phyloP scores from a whole-genome alignment of 345 rosid genomes.

The Punica granatum region DNA sequence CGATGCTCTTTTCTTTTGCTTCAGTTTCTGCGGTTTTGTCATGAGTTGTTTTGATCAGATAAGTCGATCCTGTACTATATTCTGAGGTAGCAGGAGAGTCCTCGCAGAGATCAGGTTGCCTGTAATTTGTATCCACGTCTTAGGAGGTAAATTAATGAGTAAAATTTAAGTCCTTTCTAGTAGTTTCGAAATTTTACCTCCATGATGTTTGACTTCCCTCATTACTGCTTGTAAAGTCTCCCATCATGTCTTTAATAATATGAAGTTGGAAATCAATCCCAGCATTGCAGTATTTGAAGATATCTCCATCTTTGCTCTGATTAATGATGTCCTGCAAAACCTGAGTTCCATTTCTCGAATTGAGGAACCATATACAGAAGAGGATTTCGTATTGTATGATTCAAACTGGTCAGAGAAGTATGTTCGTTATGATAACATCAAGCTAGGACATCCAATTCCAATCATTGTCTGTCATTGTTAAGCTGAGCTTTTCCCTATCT shows the following conservation, averaged over 20 bases:
- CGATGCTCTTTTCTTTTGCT: constrained; percentile 35
- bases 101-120: constrained; percentile 76
- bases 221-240: constrained; percentile 46
- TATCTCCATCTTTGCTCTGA: constrained; percentile 54
- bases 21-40: constrained; percentile 39
- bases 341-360: constrained; percentile 25
- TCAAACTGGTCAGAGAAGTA: background rate
- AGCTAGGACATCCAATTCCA: background rate
- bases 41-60: constrained; percentile 27
- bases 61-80: constrained; percentile 78
- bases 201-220: constrained; percentile 63
- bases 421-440: background rate
- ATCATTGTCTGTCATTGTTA: background rate
- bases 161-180: background rate
- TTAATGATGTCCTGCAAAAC: constrained; percentile 73
- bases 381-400: background rate
- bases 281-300: constrained; percentile 37
- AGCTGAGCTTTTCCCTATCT: background rate
- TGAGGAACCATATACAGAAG: background rate
- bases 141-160: constrained; percentile 6
- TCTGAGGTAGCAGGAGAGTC: constrained; percentile 86
- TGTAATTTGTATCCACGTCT: constrained; percentile 17
- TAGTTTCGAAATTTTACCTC: constrained; percentile 41
- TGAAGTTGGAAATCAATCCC: constrained; percentile 63
- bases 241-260: constrained; percentile 61